These are phyloP conservation scores for Chloromonas sp. DNA, from an alignment of 163 green algal genomes.

Conservation along the genomic window DNA sequence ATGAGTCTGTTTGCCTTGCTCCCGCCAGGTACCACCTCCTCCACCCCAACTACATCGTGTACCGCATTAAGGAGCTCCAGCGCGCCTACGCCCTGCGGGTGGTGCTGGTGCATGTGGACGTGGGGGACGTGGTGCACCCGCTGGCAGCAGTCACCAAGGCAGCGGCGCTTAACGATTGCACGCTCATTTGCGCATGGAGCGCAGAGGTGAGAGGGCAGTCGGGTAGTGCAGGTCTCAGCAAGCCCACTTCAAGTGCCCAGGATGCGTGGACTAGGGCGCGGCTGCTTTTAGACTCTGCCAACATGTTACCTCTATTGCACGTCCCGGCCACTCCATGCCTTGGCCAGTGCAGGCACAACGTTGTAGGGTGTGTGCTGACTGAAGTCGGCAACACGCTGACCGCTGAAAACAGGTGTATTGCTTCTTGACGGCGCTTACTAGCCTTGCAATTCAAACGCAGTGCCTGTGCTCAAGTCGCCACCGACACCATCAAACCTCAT, in stretches of 20 bases:
- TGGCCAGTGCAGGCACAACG: no score
- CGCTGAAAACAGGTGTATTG: no score
- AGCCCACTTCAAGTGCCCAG: not conserved
- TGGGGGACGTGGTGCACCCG: conserved; percentile 54
- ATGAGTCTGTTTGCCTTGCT: no score
- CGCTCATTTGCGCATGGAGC: conserved; percentile 84
- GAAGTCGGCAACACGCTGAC: no score
- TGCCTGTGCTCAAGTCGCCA: no score
- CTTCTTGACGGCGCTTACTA: no score
- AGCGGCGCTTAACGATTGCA: conserved; percentile 72
- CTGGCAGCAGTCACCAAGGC: conserved; percentile 69
- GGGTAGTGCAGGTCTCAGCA: not conserved
- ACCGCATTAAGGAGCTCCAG: conserved; percentile 79
- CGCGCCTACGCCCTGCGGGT: conserved; percentile 57
- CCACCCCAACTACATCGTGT: conserved; percentile 87
- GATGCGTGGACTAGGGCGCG: not conserved
- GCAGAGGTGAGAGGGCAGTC: conserved; percentile 39
- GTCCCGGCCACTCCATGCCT: no score
- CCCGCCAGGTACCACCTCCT: conserved; percentile 81
- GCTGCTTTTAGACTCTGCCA: no score
- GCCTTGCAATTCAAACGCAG: no score
- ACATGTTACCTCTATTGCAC: no score
- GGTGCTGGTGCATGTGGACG: conserved; percentile 54
- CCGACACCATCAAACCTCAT: no score
- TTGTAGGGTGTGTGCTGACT: no score